Evolutionary conservation across 2,329 filamentous ascomycete genomes (phyloP).

Genomic region (Colletotrichum sp.): DNA sequence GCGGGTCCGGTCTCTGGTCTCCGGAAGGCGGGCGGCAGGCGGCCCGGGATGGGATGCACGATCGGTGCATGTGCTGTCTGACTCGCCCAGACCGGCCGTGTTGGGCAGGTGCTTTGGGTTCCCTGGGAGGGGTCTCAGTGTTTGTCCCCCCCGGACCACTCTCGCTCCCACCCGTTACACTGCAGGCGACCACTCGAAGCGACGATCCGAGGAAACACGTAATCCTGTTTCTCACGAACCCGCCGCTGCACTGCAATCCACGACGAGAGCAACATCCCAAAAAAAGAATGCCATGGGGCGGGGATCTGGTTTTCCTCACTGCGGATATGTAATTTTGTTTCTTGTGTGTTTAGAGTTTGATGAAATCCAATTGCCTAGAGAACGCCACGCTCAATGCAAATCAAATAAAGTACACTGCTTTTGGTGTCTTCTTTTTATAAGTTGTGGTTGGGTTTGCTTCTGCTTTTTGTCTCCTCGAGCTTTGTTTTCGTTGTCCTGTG

Average conservation of each 20-base stretch:
- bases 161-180: not conserved
- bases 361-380: constrained; percentile 15
- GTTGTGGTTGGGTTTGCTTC: not conserved
- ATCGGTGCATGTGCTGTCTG: not conserved
- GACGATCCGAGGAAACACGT: not conserved
- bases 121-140: not conserved
- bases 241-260: not conserved
- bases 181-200: not conserved
- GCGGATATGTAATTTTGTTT: not conserved
- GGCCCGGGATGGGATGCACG: not conserved
- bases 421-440: not conserved
- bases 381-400: constrained; percentile 22
- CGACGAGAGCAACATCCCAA: not conserved
- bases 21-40: not conserved
- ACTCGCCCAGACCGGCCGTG: not conserved
- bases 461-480: not conserved
- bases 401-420: constrained; percentile 12
- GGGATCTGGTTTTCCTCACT: not conserved
- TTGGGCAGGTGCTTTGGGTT: not conserved
- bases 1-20: not conserved
- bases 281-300: not conserved
- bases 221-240: not conserved
- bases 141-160: not conserved
- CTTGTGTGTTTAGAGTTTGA: not conserved
- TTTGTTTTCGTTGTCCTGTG: not conserved